Base-by-base conservation (phyloP, 179 eudicot species). In the Amaranthus tricolor region DNA sequence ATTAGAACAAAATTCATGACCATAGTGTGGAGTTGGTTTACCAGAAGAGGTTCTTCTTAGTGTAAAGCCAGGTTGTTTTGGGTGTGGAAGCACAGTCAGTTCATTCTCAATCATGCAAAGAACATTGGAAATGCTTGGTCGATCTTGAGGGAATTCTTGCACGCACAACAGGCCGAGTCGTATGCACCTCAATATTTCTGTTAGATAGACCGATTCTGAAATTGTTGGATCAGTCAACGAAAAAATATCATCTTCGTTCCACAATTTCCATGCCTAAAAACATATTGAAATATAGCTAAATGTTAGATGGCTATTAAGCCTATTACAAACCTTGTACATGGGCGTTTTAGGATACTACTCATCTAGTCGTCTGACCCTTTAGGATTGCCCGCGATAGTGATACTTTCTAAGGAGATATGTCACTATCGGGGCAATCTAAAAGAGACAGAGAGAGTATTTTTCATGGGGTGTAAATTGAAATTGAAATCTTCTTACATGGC, bases 81-180 rank as follows among this genome's bases (percentile, higher is more conserved):
- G 85, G 17, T 8, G 52, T 6, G 88, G 80, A 24, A 81, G 72
- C 24, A 53, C 66, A 9, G 72, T 11, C 20, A 43, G 54, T 19
- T 79, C 80, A 60, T 67, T 76, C 40, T 62, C 64, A 48, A 78
- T 77, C 84, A 83, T 83, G 19, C 74, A 69, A 64, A 83, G 13
- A 47, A 85, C 83, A 52, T 47, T 72, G 0, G 83, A 69, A 73
- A 82, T 79, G 68, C 62, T 76, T 16, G 83, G 85, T 74, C 81
- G 74, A 57, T 84, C 85, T 50, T 40, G 66, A 16, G 85, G 64
- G 21, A 72, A 31, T 15, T 81, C 86, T 73, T 84, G 82, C 11
- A 84, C 81, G 40, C 87, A 81, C 54, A 84, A 65, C 0, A 84
- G 77, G 10, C 79, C 83, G 20, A 81, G 66, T 16, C 73, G 75